Evolutionary conservation across 1,139 yeast genomes (phyloP).

Genomic region (Candida sojae): DNA sequence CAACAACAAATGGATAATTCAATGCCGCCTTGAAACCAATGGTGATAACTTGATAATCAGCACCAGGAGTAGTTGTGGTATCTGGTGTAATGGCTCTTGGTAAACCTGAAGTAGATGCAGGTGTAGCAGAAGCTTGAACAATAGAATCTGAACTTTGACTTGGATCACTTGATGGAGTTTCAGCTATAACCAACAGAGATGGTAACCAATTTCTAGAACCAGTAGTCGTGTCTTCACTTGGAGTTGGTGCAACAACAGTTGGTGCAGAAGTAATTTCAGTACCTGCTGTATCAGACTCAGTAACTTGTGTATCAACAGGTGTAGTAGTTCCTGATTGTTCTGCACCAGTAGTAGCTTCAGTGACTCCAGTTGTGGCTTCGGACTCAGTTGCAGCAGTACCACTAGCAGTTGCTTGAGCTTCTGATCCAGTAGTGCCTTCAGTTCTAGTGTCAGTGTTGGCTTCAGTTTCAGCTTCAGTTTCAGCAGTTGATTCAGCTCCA

Average conservation of each 20-base stretch:
- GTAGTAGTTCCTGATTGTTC: too few relatives aligned
- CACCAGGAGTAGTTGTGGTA: conserved; percentile 45
- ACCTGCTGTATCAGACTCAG: conserved; percentile 7
- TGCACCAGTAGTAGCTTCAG: too few relatives aligned
- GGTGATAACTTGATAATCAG: conserved; percentile 55
- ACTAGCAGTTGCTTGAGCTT: neutral
- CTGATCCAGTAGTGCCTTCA: conserved; percentile 4
- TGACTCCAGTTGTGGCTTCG: neutral
- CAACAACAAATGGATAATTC: conserved; percentile 72
- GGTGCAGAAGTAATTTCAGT: conserved; percentile 7
- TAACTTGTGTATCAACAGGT: neutral
- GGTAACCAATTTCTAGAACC: conserved; percentile 51
- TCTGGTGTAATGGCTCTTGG: conserved; percentile 71
- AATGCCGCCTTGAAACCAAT: conserved; percentile 70
- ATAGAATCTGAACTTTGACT: conserved; percentile 24
- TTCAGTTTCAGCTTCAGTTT: neutral
- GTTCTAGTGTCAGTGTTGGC: neutral
- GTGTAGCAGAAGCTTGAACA: conserved; percentile 27
- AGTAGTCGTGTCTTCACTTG: conserved; percentile 11
- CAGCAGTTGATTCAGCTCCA: neutral
- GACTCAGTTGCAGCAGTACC: conserved; percentile 3
- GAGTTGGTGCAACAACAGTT: conserved; percentile 6
- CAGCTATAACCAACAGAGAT: conserved; percentile 42
- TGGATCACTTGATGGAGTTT: conserved; percentile 26
- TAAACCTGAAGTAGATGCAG: conserved; percentile 52